phyloP scores from a whole-genome alignment of 2,329 filamentous ascomycete genomes.

The Claviceps humidiphila region DNA sequence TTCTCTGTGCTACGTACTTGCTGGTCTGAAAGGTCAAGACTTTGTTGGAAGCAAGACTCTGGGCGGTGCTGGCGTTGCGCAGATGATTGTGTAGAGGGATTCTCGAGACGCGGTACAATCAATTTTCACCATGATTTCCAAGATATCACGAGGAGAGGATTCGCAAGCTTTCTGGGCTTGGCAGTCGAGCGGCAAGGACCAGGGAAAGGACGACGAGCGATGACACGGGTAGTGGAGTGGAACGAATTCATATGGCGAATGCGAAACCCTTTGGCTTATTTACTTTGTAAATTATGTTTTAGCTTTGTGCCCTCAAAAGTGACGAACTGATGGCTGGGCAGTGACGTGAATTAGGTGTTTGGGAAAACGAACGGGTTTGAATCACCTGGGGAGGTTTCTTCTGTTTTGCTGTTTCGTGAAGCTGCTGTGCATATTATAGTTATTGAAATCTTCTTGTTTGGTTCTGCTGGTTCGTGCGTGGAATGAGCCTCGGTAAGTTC shows the following conservation, averaged over 20 bases:
- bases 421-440: background rate
- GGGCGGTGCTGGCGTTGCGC: conserved; percentile 82
- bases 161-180: background rate
- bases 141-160: background rate
- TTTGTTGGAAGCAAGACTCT: conserved; percentile 93
- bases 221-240: background rate
- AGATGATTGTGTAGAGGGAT: conserved; percentile 77
- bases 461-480: too few species aligned
- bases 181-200: background rate
- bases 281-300: background rate
- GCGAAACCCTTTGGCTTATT: background rate
- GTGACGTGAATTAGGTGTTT: conserved; percentile 16
- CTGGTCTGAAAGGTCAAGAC: conserved; percentile 68
- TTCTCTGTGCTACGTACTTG: conserved; percentile 65
- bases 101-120: background rate
- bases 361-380: conserved; percentile 16
- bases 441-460: too few species aligned
- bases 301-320: background rate
- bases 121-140: background rate
- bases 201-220: background rate
- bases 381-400: conserved; percentile 7
- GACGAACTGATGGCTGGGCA: conserved; percentile 10
- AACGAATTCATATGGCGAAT: background rate
- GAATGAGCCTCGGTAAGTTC: too few species aligned
- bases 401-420: background rate